Evolutionary conservation across 2,329 filamentous ascomycete genomes (phyloP), one percentile per base, ranked within the genome.

Genomic region (Trichoderma simmonsii): DNA sequence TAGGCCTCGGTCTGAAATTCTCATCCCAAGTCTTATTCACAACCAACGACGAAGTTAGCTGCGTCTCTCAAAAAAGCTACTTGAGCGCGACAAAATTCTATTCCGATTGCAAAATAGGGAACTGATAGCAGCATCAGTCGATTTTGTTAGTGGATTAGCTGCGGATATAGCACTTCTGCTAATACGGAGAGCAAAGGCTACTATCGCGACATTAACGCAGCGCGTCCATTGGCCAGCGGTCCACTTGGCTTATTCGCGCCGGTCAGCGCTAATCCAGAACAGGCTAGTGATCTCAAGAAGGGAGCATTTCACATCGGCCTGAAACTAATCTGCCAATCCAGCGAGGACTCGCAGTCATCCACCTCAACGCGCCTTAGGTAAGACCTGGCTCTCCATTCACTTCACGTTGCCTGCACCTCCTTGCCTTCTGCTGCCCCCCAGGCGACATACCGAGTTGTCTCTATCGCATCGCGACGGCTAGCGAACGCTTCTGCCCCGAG

Each of bases 301-400:
- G 36, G 56, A 71, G 75, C 77, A 78, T 77, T 78, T 79, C 76
- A 75, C 74, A 74, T 63, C 69, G 61, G 73, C 75, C 77, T 77
- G 77, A 79, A 78, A 79, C 77, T 75, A 76, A 79, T 59, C 71
- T 72, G 75, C 78, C 75, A 79, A 77, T 76, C 75, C 77, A 76
- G 77, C 78, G 73, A 77, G 69, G 78, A 75, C 70, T 77, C 72
- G 75, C 77, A 77, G 77, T 77, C 73, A 77, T 77, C 75, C 74
- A 73, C 73, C 76, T 75, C 74, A 75, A 77, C 75, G 74, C 74
- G 73, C 76, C 77, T 79, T 79, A 79, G 78, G 79, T 80, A 80
- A 80, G 78, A 78, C 74, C 74, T 74, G 71, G 71, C 72, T 77
- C 73, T 76, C 73, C 71, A 71, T 75, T 75, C 73, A 71, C 73